A percentile compares a stretch with the other conserved stretches of the same genome.
Evolutionary conservation across 305 asterid species (phyloP).

Genomic region (Fraxinus nigra): DNA sequence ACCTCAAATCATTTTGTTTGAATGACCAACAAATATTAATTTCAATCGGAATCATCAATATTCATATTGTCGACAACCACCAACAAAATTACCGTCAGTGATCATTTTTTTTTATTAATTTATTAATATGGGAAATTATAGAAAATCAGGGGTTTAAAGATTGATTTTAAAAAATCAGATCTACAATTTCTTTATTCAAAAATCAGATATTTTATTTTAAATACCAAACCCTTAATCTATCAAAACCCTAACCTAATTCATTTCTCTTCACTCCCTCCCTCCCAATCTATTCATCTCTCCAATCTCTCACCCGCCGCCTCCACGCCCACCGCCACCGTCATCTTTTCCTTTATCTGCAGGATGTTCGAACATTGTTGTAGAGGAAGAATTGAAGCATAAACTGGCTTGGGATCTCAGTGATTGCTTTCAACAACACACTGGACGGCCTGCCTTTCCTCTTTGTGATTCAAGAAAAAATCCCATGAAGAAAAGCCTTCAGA

Average conservation of each 20-base stretch:
- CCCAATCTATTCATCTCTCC: too few species aligned
- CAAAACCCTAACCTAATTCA: too few species aligned
- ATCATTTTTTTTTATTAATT: too few species aligned
- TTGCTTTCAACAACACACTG: conserved; percentile 70
- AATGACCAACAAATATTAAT: not conserved
- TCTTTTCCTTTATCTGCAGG: conserved; percentile 29
- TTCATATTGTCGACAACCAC: not conserved
- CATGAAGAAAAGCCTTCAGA: conserved; percentile 48
- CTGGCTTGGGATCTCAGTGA: conserved; percentile 83
- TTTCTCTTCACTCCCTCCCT: too few species aligned
- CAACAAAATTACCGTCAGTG: not conserved
- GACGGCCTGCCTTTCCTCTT: conserved; percentile 58
- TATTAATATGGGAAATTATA: not conserved
- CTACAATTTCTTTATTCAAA: too few species aligned
- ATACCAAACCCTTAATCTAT: too few species aligned
- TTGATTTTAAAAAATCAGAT: too few species aligned
- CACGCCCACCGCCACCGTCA: too few species aligned
- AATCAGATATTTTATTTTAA: too few species aligned
- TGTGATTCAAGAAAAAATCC: conserved; percentile 43
- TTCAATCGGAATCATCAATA: not conserved
- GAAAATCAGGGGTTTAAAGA: too few species aligned
- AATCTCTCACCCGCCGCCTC: too few species aligned
- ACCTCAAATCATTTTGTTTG: too few species aligned
- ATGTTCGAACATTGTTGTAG: conserved; percentile 59
- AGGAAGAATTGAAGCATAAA: conserved; percentile 59